Evolutionary conservation across 2,329 filamentous ascomycete genomes (phyloP), one percentile per base, ranked within the genome.

Genomic region (Calonectria leucothoes): DNA sequence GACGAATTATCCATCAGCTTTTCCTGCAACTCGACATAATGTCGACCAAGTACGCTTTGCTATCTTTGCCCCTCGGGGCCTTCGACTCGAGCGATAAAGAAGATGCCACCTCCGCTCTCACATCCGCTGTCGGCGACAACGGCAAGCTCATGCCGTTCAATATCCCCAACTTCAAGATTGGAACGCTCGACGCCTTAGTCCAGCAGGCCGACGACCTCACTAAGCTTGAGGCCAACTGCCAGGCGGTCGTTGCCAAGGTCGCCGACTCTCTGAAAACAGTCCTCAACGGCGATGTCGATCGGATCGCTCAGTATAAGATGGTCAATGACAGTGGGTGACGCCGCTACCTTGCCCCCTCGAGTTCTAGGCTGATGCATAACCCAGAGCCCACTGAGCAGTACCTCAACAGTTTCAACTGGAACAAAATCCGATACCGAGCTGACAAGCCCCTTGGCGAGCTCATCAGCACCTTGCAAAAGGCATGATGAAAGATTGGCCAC

Each of bases 111-210:
- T 90, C 92, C 61, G 91, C 95, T 57, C 86, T 99, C 75, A 91
- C 92, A 78, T 87, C 92, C 70, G 95, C 93, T 51, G 89, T 98
- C 69, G 87, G 91, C 71, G 94, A 98, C 80, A 93, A 94, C 84
- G 95, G 94, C 82, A 91, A 90, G 66, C 93, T 95, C 57, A 87
- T 92, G 66, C 92, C 93, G 3, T 98, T 98, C 83, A 87, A 91
- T 70, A 94, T 98, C 76, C 97, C 97, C 25, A 93, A 95, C 77
- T 98, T 99, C 90, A 99, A 98, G 88, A 98, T 99, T 84, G 97
- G 97, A 72, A 98, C 97, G 0, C 90, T 99, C 45, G 97, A 99
- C 86, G 95, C 94, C 48, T 89, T 99, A 71, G 95, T 99, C 55
- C 95, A 98, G 86, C 96, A 99, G 85, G 97, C 97, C 70, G 97